Evolutionary conservation across 2,329 filamentous ascomycete species (phyloP).

Genomic region (Dryadomyces quercivorus): DNA sequence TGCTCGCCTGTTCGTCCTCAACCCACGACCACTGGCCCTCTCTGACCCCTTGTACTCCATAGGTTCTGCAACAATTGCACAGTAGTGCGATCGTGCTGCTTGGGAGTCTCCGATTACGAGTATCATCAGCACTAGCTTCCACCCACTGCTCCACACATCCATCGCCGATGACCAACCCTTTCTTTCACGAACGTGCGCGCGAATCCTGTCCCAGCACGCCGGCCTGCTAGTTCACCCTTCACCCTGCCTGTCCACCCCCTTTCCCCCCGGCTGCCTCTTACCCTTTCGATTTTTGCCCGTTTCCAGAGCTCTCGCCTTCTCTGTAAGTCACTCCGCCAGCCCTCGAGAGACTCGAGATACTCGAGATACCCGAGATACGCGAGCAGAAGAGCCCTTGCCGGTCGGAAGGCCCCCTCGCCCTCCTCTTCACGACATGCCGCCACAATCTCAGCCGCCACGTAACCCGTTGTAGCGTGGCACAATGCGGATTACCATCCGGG

Average conservation of each 20-base stretch:
- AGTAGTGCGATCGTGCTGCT: no score
- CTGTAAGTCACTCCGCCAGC: neutral
- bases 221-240: neutral
- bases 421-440: slow-evolving; percentile 17
- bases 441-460: slow-evolving; percentile 6
- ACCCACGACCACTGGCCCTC: no score
- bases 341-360: no score
- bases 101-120: neutral
- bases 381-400: neutral
- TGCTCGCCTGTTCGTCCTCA: no score
- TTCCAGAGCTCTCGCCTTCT: no score
- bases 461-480: slow-evolving; percentile 22
- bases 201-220: neutral
- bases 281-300: no score
- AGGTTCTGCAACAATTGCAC: no score
- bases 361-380: no score
- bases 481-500: slow-evolving; percentile 79
- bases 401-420: neutral
- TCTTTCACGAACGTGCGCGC: neutral
- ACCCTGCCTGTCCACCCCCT: no score
- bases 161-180: neutral
- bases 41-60: no score
- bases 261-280: no score
- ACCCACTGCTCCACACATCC: neutral
- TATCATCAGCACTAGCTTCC: neutral